Base-by-base conservation (phyloP, 345 rosid genomes). In the Populus pruinosa region DNA sequence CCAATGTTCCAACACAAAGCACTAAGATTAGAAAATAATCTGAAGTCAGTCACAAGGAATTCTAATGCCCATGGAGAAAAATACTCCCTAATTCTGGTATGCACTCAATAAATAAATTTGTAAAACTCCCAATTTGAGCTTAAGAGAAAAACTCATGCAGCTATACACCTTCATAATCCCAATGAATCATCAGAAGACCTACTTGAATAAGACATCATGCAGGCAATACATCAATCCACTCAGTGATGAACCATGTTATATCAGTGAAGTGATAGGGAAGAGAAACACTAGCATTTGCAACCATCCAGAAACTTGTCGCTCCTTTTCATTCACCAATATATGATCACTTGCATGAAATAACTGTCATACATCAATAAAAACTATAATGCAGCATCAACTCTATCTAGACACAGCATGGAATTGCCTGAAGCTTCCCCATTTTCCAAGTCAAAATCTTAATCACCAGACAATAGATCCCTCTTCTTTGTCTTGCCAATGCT, bases 401-500 rank as follows among this genome's bases (percentile, higher is more conserved):
- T 18, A 35, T 56, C 38, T 18, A 20, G 61, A 66, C 3, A 55
- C n/a, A 59, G 11, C 36, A 65, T 33, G 39, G 11, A 55, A 63
- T 67, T 67, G 73, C 69, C 44, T 41, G 39, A 66, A 56, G 49
- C 49, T 10, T 35, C 10, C 43, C 50, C 12, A 11, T 53, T 43
- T 74, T 53, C 79, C 39, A n/a, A 62, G 8, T 17, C 25, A 41
- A 80, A 69, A 39, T 72, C 75, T 53, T 75, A 76, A 75, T 74
- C 79, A 71, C 76, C 70, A 71, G 72, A 76, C 70, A 72, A 79
- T 64, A 82, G 85, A 70, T 86, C 78, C 27, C 74, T 77, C 72
- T 79, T 86, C 91, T 77, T 70, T 73, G 78, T 83, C 84, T 27
- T 67, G 80, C 87, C 82, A 85, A 78, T 77, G 59, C 82, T 81